Percentiles rank a stretch among this genome's conserved stretches.
Conservation (phyloP, 2,329 filamentous ascomycete species). For the Aspergillus novoparasiticus region DNA sequence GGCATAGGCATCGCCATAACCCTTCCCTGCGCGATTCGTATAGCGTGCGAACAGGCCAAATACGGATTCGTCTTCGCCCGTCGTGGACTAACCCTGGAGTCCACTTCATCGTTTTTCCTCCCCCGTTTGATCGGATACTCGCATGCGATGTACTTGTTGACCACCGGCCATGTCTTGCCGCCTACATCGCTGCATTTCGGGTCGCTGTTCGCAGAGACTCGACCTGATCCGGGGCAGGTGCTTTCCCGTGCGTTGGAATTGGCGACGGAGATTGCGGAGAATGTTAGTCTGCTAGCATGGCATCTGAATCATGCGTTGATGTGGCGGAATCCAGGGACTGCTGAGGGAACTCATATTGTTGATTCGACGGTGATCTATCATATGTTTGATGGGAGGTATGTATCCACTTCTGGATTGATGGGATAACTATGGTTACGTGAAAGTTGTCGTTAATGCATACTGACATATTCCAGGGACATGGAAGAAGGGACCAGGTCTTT, state of each 20-base stretch:
- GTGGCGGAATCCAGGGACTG: slow-evolving; percentile 55
- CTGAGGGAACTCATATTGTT: slow-evolving; percentile 70
- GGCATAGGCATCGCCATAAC: slow-evolving; percentile 62
- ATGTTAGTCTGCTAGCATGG: slow-evolving; percentile 66
- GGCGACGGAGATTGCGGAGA: slow-evolving; percentile 66
- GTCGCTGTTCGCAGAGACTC: slow-evolving; percentile 66
- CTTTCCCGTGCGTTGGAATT: slow-evolving; percentile 65
- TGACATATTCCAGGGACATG: slow-evolving; percentile 54
- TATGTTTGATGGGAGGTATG: slow-evolving; percentile 34
- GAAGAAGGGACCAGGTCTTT: slow-evolving; percentile 68
- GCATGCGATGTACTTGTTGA: slow-evolving; percentile 44
- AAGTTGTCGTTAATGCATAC: not conserved
- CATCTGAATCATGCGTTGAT: slow-evolving; percentile 72
- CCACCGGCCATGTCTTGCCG: slow-evolving; percentile 64
- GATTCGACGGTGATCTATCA: slow-evolving; percentile 53
- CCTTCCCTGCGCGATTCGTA: slow-evolving; percentile 56
- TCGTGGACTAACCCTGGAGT: slow-evolving; percentile 71
- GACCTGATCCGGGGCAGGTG: slow-evolving; percentile 61
- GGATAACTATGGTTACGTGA: no score
- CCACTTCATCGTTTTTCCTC: slow-evolving; percentile 69
- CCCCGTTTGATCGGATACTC: slow-evolving; percentile 65
- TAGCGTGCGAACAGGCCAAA: slow-evolving; percentile 61
- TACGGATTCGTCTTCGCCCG: slow-evolving; percentile 74
- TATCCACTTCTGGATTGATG: not conserved
- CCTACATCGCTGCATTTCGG: slow-evolving; percentile 51